Base-by-base conservation (phyloP, 2,329 filamentous ascomycete genomes). In the Sporothrix mexicana region DNA sequence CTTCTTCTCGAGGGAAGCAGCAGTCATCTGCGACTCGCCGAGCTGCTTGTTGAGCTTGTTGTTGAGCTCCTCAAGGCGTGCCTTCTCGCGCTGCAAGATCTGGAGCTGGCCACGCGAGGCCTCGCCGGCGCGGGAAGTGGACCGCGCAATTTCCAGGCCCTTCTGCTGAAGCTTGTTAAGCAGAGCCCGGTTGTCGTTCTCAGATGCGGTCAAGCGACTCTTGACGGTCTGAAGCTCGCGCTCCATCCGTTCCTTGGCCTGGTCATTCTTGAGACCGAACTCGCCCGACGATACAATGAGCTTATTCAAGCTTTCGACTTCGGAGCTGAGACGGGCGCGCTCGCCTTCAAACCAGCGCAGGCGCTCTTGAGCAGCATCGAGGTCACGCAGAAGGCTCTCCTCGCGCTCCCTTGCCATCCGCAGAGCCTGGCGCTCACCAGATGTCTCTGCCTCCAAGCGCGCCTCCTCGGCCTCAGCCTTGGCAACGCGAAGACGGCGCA, bases 141-240 rank as follows among this genome's bases (percentile, higher is more conserved):
- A 96, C 62, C 96, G 90, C 55, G 95, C 95, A 80, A 99, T 97
- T 79, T 99, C 95, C 7, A 99, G 87, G 43, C 97, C 96, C 84
- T 98, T 98, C 79, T 98, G 95, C 78, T 98, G 95, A 20, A 99
- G 87, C 82, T 98, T 98, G 84, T 98, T 98, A 76, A 98, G 87
- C n/a, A 99, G 85, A 5, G 94, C 92, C 69, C 94, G 91, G 78
- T 98, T 98, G 82, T 98, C 95, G 77, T 98, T 98, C 80, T 99
- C 95, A 0, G 95, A 98, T 30, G 95, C 96, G 8, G 92, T 88
- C 55, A 99, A 85, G 25, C 95, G 91, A 74, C 95, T 95, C 80
- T 96, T 97, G 77, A 98, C 89, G 0, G 95, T 98, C 25, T 93
- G 91, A 7, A 98, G 87, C 80, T 99, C 96, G 25, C 94, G 90